Conservation (phyloP, 2,329 filamentous ascomycete species). For the Didymella segeticola region DNA sequence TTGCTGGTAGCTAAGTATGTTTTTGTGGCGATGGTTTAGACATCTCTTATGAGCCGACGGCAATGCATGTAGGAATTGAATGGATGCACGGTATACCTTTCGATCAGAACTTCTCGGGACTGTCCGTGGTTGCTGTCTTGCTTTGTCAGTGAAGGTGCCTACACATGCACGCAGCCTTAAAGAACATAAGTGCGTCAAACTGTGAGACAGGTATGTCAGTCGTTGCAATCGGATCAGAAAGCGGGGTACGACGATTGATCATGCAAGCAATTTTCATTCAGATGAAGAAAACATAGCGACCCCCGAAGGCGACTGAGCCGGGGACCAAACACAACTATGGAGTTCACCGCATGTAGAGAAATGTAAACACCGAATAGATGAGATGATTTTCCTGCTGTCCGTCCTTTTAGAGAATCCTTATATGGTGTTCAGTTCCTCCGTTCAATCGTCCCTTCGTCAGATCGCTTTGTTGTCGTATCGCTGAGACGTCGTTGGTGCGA, state of each 20-base stretch:
- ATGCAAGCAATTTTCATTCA: constrained; percentile 15
- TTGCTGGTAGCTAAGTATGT: not conserved
- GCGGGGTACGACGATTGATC: constrained; percentile 1
- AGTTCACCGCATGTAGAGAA: constrained; percentile 13
- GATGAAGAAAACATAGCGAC: constrained; percentile 12
- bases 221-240: no score
- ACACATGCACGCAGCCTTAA: no score
- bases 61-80: no score
- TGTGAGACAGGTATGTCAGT: no score
- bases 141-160: no score
- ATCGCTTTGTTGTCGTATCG: constrained; percentile 24
- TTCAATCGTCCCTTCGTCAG: constrained; percentile 26
- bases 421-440: constrained; percentile 28
- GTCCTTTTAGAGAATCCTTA: constrained; percentile 31
- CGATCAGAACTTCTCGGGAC: no score
- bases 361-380: constrained; percentile 24
- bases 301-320: constrained; percentile 10
- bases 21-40: no score
- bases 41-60: no score
- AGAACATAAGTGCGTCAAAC: no score
- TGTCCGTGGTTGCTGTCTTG: no score
- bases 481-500: constrained; percentile 18
- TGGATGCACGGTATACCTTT: no score
- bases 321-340: constrained; percentile 14
- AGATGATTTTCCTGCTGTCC: constrained; percentile 24